These are phyloP conservation scores for Gaertneriomyces semiglobifer DNA, from an alignment of 192 early-diverging fungal species.

Conservation along the genomic window DNA sequence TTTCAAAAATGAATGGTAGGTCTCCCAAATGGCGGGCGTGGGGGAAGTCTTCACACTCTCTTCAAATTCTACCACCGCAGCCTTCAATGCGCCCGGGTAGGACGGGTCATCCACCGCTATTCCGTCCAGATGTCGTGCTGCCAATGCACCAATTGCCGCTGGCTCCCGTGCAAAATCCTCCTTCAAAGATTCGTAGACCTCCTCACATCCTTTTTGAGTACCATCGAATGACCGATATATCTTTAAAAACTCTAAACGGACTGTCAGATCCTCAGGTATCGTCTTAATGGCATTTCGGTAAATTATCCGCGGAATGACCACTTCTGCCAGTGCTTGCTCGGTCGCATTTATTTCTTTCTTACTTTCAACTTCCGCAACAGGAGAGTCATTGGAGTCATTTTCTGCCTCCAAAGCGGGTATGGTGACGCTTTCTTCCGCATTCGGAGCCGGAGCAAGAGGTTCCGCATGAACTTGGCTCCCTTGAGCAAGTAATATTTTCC, in stretches of 20 bases:
- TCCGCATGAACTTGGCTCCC: slow-evolving; percentile 21
- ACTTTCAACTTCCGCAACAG: slow-evolving; percentile 26
- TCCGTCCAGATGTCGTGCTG: slow-evolving; percentile 50
- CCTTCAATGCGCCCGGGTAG: slow-evolving; percentile 46
- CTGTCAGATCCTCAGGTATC: slow-evolving; percentile 67
- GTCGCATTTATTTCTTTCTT: slow-evolving; percentile 45
- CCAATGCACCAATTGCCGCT: slow-evolving; percentile 52
- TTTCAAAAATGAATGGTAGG: slow-evolving; percentile 61
- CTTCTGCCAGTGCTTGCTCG: slow-evolving; percentile 50
- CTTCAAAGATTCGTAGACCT: slow-evolving; percentile 43
- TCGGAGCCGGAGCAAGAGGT: slow-evolving; percentile 23
- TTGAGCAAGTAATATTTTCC: slow-evolving; percentile 68
- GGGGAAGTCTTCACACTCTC: slow-evolving; percentile 38
- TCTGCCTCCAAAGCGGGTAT: slow-evolving; percentile 21
- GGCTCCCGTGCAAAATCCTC: slow-evolving; percentile 58
- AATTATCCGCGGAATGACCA: slow-evolving; percentile 71
- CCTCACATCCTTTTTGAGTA: slow-evolving; percentile 40
- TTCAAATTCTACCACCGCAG: slow-evolving; percentile 53
- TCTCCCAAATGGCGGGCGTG: slow-evolving; percentile 54
- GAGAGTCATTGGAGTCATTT: slow-evolving; percentile 1
- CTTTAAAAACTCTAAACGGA: slow-evolving; percentile 70
- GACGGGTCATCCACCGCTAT: slow-evolving; percentile 41
- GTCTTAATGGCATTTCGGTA: slow-evolving; percentile 75
- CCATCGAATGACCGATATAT: slow-evolving; percentile 57
- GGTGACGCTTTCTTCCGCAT: slow-evolving; percentile 25